phyloP scores from a whole-genome alignment of 805 yeast species.

The Trichomonascus vanleenenianus region DNA sequence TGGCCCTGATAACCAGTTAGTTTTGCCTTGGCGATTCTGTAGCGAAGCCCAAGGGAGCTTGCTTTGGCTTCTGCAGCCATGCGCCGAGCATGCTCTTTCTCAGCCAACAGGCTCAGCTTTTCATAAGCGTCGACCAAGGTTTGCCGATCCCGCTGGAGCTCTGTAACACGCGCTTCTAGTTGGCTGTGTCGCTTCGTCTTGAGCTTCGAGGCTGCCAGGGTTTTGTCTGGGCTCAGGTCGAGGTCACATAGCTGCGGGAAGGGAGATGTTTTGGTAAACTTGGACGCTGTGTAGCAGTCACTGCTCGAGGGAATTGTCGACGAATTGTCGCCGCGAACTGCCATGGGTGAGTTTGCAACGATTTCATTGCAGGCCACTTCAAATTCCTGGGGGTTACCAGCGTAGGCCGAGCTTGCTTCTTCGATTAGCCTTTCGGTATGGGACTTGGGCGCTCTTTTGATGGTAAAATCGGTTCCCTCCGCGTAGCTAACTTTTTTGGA shows the following conservation, averaged over 20 bases:
- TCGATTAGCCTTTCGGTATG: too few relatives aligned
- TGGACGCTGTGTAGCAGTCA: background rate
- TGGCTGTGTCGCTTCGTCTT: background rate
- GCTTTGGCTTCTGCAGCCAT: slow-evolving; percentile 3
- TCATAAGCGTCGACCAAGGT: background rate
- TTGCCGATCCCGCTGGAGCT: background rate
- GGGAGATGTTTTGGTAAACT: too few relatives aligned
- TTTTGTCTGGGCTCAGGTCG: background rate
- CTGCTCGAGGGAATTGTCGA: slow-evolving; percentile 4
- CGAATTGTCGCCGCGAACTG: background rate
- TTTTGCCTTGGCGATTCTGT: slow-evolving; percentile 1
- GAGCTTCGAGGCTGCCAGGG: background rate
- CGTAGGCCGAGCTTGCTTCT: background rate
- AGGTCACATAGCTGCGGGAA: too few relatives aligned
- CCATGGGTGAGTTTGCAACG: background rate
- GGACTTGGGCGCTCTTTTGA: too few relatives aligned
- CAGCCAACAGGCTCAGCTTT: background rate
- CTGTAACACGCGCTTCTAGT: background rate
- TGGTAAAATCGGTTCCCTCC: too few relatives aligned
- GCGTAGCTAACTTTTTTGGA: too few relatives aligned
- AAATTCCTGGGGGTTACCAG: background rate
- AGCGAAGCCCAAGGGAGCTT: slow-evolving; percentile 3
- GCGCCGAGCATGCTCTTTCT: background rate
- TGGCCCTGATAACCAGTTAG: background rate
- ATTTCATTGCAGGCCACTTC: background rate